Percentiles rank a stretch among this genome's conserved stretches.
Conservation (phyloP, 768 basidiomycete species). For the Boletus eberwhitei region DNA sequence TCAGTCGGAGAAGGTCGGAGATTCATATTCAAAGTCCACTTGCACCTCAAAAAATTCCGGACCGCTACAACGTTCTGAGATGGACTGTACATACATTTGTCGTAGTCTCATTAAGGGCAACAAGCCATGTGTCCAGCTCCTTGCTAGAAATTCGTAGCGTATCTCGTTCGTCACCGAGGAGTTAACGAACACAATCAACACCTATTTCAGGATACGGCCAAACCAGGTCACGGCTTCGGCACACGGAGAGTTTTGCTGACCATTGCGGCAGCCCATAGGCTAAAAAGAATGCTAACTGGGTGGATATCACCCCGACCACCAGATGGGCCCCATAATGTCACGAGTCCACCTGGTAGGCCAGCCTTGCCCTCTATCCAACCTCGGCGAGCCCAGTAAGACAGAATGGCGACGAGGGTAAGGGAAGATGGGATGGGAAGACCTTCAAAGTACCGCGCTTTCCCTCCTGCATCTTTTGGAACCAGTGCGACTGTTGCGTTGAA, state of each 20-base stretch:
- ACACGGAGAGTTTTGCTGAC: constrained; percentile 94
- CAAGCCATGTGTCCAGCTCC: constrained; percentile 1
- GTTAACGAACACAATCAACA: not conserved
- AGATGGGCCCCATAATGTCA: constrained; percentile 65
- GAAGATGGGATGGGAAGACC: constrained; percentile 96
- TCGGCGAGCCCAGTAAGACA: constrained; percentile 79
- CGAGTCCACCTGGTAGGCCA: constrained; percentile 73
- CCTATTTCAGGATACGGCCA: not conserved
- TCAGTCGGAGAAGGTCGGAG: too few relatives aligned
- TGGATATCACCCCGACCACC: constrained; percentile 87
- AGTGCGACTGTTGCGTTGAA: constrained; percentile 98
- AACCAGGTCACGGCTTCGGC: constrained; percentile 59
- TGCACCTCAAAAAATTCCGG: too few relatives aligned
- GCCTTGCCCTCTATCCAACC: constrained; percentile 81
- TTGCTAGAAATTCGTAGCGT: constrained; percentile 2
- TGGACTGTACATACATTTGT: constrained; percentile 9
- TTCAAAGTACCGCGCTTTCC: constrained; percentile 95
- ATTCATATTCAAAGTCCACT: too few relatives aligned
- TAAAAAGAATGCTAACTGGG: constrained; percentile 72
- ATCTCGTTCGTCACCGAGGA: constrained; percentile 1
- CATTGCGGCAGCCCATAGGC: constrained; percentile 91
- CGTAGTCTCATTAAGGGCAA: constrained; percentile 9
- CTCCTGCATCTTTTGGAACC: constrained; percentile 80
- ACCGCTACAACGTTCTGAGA: too few relatives aligned
- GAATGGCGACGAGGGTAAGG: constrained; percentile 68